Evolutionary conservation across 306 rosid species (phyloP).

Genomic region (Acacia crassicarpa): DNA sequence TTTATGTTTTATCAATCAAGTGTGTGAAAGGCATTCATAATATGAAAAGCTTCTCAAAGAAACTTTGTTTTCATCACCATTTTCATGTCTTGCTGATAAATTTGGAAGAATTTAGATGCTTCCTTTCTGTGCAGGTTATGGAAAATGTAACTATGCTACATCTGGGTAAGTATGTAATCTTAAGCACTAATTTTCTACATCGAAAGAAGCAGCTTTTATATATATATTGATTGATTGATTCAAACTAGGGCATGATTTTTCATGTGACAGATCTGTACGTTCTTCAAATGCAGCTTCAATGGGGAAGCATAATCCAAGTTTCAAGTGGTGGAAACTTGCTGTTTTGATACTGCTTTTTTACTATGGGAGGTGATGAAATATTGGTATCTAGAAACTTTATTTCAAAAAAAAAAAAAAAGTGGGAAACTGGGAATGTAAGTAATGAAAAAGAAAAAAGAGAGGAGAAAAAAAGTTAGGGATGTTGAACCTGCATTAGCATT

Average conservation of each 20-base stretch:
- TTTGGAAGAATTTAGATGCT: neutral
- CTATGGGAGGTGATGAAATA: conserved; percentile 38
- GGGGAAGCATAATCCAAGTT: conserved; percentile 31
- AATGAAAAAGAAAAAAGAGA: conserved; percentile 19
- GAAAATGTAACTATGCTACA: conserved; percentile 57
- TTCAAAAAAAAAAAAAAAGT: neutral
- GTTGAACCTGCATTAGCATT: conserved; percentile 35
- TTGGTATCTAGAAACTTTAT: neutral
- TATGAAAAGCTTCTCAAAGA: neutral
- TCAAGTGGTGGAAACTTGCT: conserved; percentile 44
- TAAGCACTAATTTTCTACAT: neutral
- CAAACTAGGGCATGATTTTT: neutral
- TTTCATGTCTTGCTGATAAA: neutral
- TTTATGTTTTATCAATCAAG: neutral
- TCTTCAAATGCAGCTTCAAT: conserved; percentile 51
- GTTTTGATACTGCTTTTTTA: conserved; percentile 43
- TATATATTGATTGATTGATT: neutral
- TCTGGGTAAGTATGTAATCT: conserved; percentile 59
- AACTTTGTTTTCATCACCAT: neutral
- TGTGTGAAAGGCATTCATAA: neutral
- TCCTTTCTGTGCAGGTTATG: conserved; percentile 63
- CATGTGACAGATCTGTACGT: conserved; percentile 47
- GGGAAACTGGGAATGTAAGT: neutral
- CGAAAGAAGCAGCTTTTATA: neutral
- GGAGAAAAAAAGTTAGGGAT: conserved; percentile 27